Evolutionary conservation across 2,329 filamentous ascomycete species (phyloP).

Genomic region (Pseudogymnoascus sp.): DNA sequence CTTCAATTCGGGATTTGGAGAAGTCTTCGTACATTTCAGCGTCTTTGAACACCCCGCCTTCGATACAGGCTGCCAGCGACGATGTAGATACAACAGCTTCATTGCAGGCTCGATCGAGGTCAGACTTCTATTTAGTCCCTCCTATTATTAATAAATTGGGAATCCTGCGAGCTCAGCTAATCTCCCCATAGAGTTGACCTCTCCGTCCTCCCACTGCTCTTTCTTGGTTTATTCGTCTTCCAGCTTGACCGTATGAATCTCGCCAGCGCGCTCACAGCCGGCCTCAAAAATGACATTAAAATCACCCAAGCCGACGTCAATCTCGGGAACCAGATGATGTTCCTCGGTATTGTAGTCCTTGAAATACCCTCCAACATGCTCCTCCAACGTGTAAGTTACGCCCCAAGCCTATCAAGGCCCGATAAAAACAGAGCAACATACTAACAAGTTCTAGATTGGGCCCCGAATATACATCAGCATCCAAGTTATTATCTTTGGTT

Average conservation of each 20-base stretch:
- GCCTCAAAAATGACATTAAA: constrained; percentile 25
- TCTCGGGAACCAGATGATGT: constrained; percentile 27
- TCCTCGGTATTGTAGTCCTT: constrained; percentile 27
- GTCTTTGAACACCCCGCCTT: neutral
- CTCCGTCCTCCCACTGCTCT: constrained; percentile 24
- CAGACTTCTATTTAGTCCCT: neutral
- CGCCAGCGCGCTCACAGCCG: constrained; percentile 28
- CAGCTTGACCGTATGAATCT: constrained; percentile 31
- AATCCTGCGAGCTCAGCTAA: neutral
- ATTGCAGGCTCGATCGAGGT: neutral
- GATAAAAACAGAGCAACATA: neutral
- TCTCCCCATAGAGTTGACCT: constrained; percentile 8
- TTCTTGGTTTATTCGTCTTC: constrained; percentile 28
- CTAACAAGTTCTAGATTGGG: constrained; percentile 17
- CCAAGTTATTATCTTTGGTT: constrained; percentile 31
- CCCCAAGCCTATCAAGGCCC: neutral
- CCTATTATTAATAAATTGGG: neutral
- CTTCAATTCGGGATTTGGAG: neutral
- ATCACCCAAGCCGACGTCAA: constrained; percentile 27
- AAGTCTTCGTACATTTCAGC: neutral
- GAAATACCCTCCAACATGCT: constrained; percentile 30
- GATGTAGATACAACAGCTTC: neutral
- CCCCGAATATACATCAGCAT: constrained; percentile 26
- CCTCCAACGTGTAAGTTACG: constrained; percentile 16
- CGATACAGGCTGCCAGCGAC: neutral